Evolutionary conservation across 2,329 filamentous ascomycete species (phyloP).

Genomic region (Rosellinia necatrix): DNA sequence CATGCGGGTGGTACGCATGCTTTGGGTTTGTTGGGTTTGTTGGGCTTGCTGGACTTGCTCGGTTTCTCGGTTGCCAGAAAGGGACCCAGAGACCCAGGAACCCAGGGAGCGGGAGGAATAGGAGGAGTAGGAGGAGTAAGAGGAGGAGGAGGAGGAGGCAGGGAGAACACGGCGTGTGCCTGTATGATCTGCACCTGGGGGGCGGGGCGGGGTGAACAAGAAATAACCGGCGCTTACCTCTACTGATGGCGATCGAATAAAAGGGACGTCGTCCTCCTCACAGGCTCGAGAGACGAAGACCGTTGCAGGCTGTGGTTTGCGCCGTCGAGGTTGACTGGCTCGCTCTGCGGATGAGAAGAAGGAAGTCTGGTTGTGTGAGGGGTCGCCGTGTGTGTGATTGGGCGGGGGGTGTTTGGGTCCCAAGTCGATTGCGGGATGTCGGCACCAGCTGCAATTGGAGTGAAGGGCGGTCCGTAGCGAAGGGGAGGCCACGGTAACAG

Average conservation of each 20-base stretch:
- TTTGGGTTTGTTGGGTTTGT: no score
- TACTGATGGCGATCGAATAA: neutral
- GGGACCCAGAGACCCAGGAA: neutral
- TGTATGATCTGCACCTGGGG: constrained; percentile 37
- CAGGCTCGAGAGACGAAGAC: no score
- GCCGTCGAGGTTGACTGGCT: no score
- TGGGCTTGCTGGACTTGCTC: no score
- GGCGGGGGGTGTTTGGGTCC: constrained; percentile 10
- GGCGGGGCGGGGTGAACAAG: constrained; percentile 16
- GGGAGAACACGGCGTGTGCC: constrained; percentile 16
- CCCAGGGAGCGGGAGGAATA: neutral
- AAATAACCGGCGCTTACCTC: constrained; percentile 28
- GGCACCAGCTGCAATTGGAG: no score
- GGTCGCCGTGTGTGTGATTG: constrained; percentile 13
- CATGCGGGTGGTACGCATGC: constrained; percentile 3
- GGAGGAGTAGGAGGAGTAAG: constrained; percentile 8
- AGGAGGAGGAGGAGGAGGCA: constrained; percentile 8
- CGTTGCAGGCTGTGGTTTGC: constrained; percentile 2
- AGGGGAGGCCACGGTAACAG: no score
- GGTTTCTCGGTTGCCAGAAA: no score
- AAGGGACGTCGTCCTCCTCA: neutral
- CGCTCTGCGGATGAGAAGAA: neutral
- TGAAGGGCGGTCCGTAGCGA: no score
- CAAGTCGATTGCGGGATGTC: no score
- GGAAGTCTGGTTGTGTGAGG: constrained; percentile 15